Conservation (phyloP, 192 early-diverging fungal genomes). For the Coemansia sp. region DNA sequence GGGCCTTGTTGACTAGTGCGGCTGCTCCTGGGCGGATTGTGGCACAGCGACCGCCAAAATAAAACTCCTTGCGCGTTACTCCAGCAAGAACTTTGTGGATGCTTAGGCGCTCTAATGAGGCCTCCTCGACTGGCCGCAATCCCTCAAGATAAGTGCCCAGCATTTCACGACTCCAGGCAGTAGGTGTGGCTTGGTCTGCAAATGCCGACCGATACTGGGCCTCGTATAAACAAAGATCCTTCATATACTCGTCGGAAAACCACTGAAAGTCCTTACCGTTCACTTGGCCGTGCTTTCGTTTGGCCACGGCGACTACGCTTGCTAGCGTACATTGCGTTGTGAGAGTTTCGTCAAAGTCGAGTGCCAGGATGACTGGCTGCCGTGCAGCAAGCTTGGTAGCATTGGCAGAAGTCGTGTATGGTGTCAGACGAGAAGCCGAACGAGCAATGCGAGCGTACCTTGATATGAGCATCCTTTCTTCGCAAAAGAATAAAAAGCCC, state of each 20-base stretch:
- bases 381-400: not conserved
- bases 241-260: slow-evolving; percentile 23
- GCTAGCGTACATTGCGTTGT: slow-evolving; percentile 33
- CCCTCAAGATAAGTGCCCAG: slow-evolving; percentile 29
- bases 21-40: slow-evolving; percentile 23
- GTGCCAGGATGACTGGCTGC: slow-evolving; percentile 8
- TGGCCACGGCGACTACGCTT: slow-evolving; percentile 14
- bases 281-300: not conserved
- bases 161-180: not conserved
- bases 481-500: not conserved
- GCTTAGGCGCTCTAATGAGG: slow-evolving; percentile 27
- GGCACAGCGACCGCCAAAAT: slow-evolving; percentile 7
- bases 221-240: slow-evolving; percentile 14
- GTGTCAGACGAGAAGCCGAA: not conserved
- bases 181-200: not conserved
- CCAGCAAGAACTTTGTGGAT: slow-evolving; percentile 17
- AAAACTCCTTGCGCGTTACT: slow-evolving; percentile 14
- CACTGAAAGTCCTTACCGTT: slow-evolving; percentile 2
- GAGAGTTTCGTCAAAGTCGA: slow-evolving; percentile 50
- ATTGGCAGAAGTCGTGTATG: not conserved
- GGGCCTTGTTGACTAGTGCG: slow-evolving; percentile 11
- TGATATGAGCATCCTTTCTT: not conserved
- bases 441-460: not conserved
- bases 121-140: slow-evolving; percentile 21
- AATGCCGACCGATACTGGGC: slow-evolving; percentile 6